Base-by-base conservation (phyloP, 176 grass and related monocot species). In the Cymbopogon citratus region DNA sequence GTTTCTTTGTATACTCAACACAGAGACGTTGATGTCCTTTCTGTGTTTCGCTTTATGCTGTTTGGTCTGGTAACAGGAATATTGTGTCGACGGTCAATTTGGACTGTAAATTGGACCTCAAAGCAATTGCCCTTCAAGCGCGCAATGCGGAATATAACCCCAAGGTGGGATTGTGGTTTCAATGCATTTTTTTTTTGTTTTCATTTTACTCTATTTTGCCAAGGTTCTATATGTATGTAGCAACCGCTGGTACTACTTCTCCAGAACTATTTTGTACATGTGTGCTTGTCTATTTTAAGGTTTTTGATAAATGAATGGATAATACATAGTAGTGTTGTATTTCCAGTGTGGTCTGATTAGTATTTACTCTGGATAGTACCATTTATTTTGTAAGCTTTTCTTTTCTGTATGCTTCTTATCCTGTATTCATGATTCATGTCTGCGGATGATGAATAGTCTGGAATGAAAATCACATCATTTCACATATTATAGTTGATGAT, bases 81-180 rank as follows among this genome's bases (percentile, higher is more conserved):
- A 95, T 95, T 35, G 92, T 95, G 29, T 95, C 92, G 8, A 95
- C 92, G 36, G 92, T 95, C 21, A 95, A 95, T 85, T 69, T 95
- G 73, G 92, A 95, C 35, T 95, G 92, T 68, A 95, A 92, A 51
- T 71, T 95, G 90, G 92, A 92, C n/a, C 87, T 95, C 13, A 95
- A 95, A 85, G 87, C 90, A 19, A 95, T 95, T 16, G 92, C 92
- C 66, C 63, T 95, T 39, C 92, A 95, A 83, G 92, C 92, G 1
- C 90, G 92, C 5, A 95, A 95, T 90, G 89, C 92, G 18, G 92
- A 95, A 76, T 95, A 95, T 28, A 95, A 95, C 78, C 87, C 93
- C 11, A 95, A 92, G 93, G 93, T 92, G 74, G 28, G 39, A 60
- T 60, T 27, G 29, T 69, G 44, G 21, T 23, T 25, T 51, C 27